phyloP scores from a whole-genome alignment of 495 filamentous ascomycete species.

The Penicillium lividum region DNA sequence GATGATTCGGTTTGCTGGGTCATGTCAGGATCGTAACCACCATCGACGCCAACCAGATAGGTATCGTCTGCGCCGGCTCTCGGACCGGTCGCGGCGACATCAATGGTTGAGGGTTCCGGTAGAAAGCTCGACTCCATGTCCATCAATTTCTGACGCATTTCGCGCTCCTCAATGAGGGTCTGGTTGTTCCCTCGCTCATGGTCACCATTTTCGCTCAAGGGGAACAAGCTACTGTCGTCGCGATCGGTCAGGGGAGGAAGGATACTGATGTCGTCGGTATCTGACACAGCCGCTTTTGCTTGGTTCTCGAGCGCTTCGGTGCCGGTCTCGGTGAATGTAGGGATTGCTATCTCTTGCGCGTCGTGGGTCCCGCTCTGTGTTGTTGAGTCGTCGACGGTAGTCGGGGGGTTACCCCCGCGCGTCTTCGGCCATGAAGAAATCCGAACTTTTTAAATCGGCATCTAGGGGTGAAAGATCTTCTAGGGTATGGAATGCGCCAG shows the following conservation, averaged over 20 bases:
- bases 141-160: conserved; percentile 71
- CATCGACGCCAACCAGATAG: conserved; percentile 40
- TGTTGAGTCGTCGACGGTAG: conserved; percentile 23
- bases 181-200: conserved; percentile 44
- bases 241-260: conserved; percentile 42
- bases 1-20: conserved; percentile 24
- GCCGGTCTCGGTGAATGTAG: conserved; percentile 13
- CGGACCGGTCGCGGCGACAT: conserved; percentile 31
- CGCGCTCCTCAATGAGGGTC: conserved; percentile 60
- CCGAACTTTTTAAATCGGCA: conserved; percentile 35
- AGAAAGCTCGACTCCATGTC: conserved; percentile 89
- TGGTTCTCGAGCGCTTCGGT: conserved; percentile 8
- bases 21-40: conserved; percentile 23
- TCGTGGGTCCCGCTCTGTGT: conserved; percentile 19
- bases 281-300: conserved; percentile 13
- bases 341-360: conserved; percentile 19
- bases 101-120: conserved; percentile 51
- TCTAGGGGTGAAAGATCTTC: conserved; percentile 38
- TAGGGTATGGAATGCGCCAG: conserved; percentile 38
- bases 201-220: conserved; percentile 42
- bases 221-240: conserved; percentile 41
- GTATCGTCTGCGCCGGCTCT: conserved; percentile 43
- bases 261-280: conserved; percentile 24
- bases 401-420: conserved; percentile 31
- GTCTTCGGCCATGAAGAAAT: conserved; percentile 42